These are phyloP conservation scores for Coemansia aciculifera DNA, from an alignment of 192 early-diverging fungal species.

Conservation along the genomic window DNA sequence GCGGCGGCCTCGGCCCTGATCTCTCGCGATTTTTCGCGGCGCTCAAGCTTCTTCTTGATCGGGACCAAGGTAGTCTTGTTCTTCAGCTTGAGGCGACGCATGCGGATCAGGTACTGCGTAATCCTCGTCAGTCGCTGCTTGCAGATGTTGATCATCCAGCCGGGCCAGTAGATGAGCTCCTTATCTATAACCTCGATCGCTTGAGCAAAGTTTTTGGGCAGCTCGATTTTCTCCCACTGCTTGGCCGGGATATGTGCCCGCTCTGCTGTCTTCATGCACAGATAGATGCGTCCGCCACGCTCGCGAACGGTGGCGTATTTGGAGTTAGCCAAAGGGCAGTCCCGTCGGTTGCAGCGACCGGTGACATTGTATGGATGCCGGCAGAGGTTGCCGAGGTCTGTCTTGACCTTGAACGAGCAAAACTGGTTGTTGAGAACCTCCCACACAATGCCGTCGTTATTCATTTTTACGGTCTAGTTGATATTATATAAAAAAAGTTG, in stretches of 20 bases:
- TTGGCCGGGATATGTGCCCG: constrained; percentile 90
- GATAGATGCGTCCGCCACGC: constrained; percentile 74
- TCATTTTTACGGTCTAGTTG: constrained; percentile 24
- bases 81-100: constrained; percentile 86
- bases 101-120: constrained; percentile 93
- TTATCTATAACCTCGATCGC: constrained; percentile 87
- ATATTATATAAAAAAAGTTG: constrained; percentile 1
- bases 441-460: constrained; percentile 88
- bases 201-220: constrained; percentile 88
- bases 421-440: constrained; percentile 95
- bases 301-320: constrained; percentile 95
- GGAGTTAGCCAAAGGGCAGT: constrained; percentile 93
- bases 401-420: constrained; percentile 98
- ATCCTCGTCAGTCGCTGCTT: constrained; percentile 96
- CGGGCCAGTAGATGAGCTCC: constrained; percentile 89
- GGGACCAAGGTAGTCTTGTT: constrained; percentile 74
- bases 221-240: constrained; percentile 88
- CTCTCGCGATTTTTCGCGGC: constrained; percentile 83
- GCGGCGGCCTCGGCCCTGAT: constrained; percentile 90
- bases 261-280: constrained; percentile 95
- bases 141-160: constrained; percentile 89
- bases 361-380: constrained; percentile 96
- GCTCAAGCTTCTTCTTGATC: constrained; percentile 93
- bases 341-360: constrained; percentile 90
- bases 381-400: constrained; percentile 86